Evolutionary conservation across 495 filamentous ascomycete genomes (phyloP), one percentile per base, ranked within the genome.

Genomic region (Geopyxis carbonaria): DNA sequence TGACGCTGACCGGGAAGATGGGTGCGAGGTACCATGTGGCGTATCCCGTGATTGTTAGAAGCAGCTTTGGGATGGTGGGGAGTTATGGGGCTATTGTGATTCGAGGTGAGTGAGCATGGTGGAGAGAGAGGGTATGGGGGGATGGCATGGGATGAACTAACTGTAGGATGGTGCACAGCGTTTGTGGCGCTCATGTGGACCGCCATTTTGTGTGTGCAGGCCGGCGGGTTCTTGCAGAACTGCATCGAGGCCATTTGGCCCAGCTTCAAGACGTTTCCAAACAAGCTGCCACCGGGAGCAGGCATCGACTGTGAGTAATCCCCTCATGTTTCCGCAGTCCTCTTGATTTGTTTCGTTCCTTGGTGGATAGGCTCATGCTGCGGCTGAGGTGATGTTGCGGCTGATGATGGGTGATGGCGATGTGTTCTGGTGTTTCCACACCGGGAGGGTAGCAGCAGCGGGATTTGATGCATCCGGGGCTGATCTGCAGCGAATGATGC

Each of bases 1-100:
- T 64, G 21, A 61, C 61, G 28, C 43, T 66, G 22, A 67, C 60
- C 11, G 65, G 61, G 28, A 62, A 47, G 45, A 60, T 67, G 47
- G 72, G 72, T 30, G 71, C 74, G n/a, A 68, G 68, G 27, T 79
- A 78, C 51, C 67, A 73, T 46, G 70, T 76, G 21, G 70, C 71
- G 0, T 80, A 76, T 46, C 75, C 75, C 3, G 73, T 80, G 11
- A 62, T 72, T 10, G 62, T 59, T 22, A 59, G 75, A 35, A 62
- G 66, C 4, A 64, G 67, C 0, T 80, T 76, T 48, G 75, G 75
- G 19, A 69, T 78, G 35, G 73, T 69, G 61, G 75, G 75, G 11
- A 67, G 65, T 7, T 66, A 64, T 37, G 59, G 61, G 21, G 64
- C 59, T 5, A 64, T 68, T 22, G 58, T 61, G 41, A 58, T 66